Evolutionary conservation across 2,329 filamentous ascomycete genomes (phyloP).

Genomic region (Alternaria brassicae): DNA sequence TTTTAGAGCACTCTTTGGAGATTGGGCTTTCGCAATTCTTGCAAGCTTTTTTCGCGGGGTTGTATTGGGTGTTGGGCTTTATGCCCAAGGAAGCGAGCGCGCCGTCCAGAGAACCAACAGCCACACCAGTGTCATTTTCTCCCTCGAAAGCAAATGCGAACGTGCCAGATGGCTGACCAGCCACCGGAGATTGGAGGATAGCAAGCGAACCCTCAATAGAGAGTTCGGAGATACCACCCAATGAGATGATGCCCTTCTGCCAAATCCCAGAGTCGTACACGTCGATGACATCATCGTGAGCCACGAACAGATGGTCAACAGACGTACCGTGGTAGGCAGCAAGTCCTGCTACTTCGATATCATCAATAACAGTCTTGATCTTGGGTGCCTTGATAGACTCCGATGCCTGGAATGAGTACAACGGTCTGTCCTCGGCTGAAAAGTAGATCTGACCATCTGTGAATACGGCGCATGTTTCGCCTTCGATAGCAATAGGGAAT

Average conservation of each 20-base stretch:
- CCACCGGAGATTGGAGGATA: slow-evolving; percentile 27
- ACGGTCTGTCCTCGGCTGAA: slow-evolving; percentile 33
- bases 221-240: slow-evolving; percentile 34
- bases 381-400: slow-evolving; percentile 29
- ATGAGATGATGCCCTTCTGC: slow-evolving; percentile 22
- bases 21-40: slow-evolving; percentile 24
- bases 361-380: slow-evolving; percentile 22
- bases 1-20: slow-evolving; percentile 29
- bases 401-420: slow-evolving; percentile 41
- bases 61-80: slow-evolving; percentile 27
- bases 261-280: slow-evolving; percentile 30
- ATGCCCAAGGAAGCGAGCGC: slow-evolving; percentile 26
- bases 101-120: slow-evolving; percentile 28
- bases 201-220: slow-evolving; percentile 39
- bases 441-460: slow-evolving; percentile 33
- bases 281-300: slow-evolving; percentile 32
- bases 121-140: slow-evolving; percentile 33
- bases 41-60: slow-evolving; percentile 26
- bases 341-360: slow-evolving; percentile 33
- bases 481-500: slow-evolving; percentile 37
- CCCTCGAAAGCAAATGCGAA: slow-evolving; percentile 40
- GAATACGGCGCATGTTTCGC: slow-evolving; percentile 34
- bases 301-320: slow-evolving; percentile 34
- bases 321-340: slow-evolving; percentile 28
- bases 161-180: slow-evolving; percentile 22